Conservation (phyloP, 225 moss, liverwort and hornwort genomes). For the Sphagnum contortum region DNA sequence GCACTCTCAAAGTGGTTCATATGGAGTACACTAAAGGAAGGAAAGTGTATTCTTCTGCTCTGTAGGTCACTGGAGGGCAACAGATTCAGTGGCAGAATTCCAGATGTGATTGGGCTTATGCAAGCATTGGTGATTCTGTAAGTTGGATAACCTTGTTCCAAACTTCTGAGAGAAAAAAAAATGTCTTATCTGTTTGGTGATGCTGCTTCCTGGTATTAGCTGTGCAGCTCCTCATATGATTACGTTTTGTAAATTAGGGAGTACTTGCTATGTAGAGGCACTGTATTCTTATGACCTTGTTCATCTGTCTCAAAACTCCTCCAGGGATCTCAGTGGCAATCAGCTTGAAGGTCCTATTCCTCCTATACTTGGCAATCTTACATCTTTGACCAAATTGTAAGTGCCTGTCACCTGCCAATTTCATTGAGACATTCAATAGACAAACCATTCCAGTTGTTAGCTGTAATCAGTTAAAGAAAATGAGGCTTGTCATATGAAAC, state of each 20-base stretch:
- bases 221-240: too few species aligned
- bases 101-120: constrained; percentile 49
- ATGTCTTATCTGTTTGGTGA: background rate
- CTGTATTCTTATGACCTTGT: too few species aligned
- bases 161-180: background rate
- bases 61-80: constrained; percentile 43
- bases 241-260: too few species aligned
- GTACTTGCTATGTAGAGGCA: too few species aligned
- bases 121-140: constrained; percentile 50
- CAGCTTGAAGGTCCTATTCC: constrained; percentile 46
- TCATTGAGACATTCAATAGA: background rate
- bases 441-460: too few species aligned
- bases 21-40: too few species aligned
- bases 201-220: too few species aligned
- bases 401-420: background rate
- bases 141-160: background rate
- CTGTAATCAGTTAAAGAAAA: too few species aligned
- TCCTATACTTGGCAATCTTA: constrained; percentile 49
- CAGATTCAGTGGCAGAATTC: constrained; percentile 36
- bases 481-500: background rate
- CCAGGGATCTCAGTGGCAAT: constrained; percentile 47
- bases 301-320: background rate
- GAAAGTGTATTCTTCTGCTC: too few species aligned
- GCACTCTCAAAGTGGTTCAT: too few species aligned
- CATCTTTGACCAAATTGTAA: constrained; percentile 55